Base-by-base conservation (phyloP, 2,329 filamentous ascomycete species). In the Botrytis aclada region DNA sequence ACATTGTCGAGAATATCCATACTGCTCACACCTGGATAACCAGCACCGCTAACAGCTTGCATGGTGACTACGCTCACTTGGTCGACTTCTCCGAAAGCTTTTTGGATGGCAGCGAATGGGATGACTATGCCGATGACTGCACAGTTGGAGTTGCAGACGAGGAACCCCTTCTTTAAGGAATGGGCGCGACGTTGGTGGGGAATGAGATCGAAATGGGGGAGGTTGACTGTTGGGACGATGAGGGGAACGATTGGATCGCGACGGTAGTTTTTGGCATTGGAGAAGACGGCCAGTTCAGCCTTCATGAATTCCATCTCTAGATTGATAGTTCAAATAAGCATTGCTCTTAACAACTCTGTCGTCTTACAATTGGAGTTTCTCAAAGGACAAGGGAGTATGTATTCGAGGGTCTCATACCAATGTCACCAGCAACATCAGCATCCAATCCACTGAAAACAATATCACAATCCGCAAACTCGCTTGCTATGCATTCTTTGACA, bases 1-100 rank as follows among this genome's bases (percentile, higher is more conserved):
- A 98, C 92, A 81, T 98, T 98, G 84, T 98, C 96, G 75, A 98
- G 85, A 74, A 98, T 92, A 83, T 98, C 96, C 94, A 98, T 97
- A 83, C 89, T 93, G 81, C 92, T 92, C 56, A 98, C 93, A 76
- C 93, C 93, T 6, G 93, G 93, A 84, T 96, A 97, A 43, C 95
- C 96, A 10, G 94, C 95, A 73, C 96, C 95, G 1, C 93, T 97
- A 63, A 98, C 90, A 73, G 96, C 95, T 84, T 98, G 96, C 88
- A 97, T 90, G 61, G 96, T 98, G 78, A 98, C 94, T 70, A 98
- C 93, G 77, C 86, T 89, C 78, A 90, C 89, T 78, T 84, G 82
- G 75, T 93, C 92, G 77, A 97, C 92, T 79, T 91, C 90, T 62
- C 95, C 96, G 80, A 98, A 97, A 78, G 89, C 90, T 70, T 91